Percentiles rank a stretch among this genome's conserved stretches.
Evolutionary conservation across 1,139 yeast genomes (phyloP).

Genomic region (Blastobotrys niveus): DNA sequence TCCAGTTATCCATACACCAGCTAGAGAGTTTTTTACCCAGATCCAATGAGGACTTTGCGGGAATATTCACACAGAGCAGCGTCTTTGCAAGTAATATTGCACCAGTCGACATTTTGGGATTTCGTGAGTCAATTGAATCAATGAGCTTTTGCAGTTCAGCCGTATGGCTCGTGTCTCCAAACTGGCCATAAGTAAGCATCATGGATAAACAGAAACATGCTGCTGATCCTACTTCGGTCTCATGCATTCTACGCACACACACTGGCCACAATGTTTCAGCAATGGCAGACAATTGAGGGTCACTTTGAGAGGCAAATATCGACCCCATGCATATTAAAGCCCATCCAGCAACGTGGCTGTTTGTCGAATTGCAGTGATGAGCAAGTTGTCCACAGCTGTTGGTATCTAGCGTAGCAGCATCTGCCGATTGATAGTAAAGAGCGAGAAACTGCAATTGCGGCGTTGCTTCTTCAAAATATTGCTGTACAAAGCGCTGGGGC

Average conservation of each 20-base stretch:
- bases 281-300: not conserved
- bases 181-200: slow-evolving; percentile 5
- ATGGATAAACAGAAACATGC: slow-evolving; percentile 18
- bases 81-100: slow-evolving; percentile 5
- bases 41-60: not conserved
- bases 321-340: slow-evolving; percentile 14
- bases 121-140: slow-evolving; percentile 7
- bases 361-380: slow-evolving; percentile 6
- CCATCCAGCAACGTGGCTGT: slow-evolving; percentile 15
- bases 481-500: too few species aligned
- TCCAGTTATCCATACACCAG: slow-evolving; percentile 6
- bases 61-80: slow-evolving; percentile 2
- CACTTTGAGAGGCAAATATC: not conserved
- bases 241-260: slow-evolving; percentile 15
- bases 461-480: too few species aligned
- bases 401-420: too few species aligned
- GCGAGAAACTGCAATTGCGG: too few species aligned
- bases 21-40: not conserved
- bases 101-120: slow-evolving; percentile 12
- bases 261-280: slow-evolving; percentile 13
- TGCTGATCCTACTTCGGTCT: slow-evolving; percentile 14
- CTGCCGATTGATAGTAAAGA: not conserved
- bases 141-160: slow-evolving; percentile 7
- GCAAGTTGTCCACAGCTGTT: not conserved
- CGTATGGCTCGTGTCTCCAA: not conserved